Evolutionary conservation across 768 basidiomycete species (phyloP).

Genomic region (Cubamyces sp.): DNA sequence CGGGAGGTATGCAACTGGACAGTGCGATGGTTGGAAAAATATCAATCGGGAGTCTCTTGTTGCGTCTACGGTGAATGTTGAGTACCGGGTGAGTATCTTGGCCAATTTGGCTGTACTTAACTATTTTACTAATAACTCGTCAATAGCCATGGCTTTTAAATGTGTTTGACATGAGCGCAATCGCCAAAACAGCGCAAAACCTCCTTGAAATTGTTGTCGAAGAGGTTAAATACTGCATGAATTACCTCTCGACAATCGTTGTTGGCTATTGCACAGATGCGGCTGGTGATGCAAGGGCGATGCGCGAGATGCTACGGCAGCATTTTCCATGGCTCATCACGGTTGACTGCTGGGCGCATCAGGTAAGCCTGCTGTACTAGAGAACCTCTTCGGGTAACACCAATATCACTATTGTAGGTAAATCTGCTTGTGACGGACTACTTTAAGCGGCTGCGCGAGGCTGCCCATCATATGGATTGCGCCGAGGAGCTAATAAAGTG

Average conservation of each 20-base stretch:
- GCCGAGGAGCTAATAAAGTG: conserved; percentile 35
- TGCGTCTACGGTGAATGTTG: conserved; percentile 33
- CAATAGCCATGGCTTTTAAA: conserved; percentile 8
- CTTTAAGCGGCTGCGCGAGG: no score
- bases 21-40: conserved; percentile 40
- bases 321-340: no score
- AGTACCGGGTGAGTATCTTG: conserved; percentile 28
- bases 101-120: conserved; percentile 9
- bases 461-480: conserved; percentile 24
- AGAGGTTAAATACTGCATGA: conserved; percentile 31
- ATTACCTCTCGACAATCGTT: conserved; percentile 22
- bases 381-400: no score
- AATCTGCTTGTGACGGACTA: no score
- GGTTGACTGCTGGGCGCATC: no score
- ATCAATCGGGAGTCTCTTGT: conserved; percentile 32
- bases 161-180: conserved; percentile 30
- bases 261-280: no score
- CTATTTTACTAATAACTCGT: conserved; percentile 23
- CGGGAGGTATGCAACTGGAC: conserved; percentile 31
- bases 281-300: no score
- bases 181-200: conserved; percentile 33
- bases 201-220: conserved; percentile 31
- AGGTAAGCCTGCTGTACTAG: no score
- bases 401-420: no score
- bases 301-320: no score